Percentiles rank a stretch among this genome's conserved stretches.
Conservation (phyloP, 2,329 filamentous ascomycete genomes). For the Botryotinia narcissicola region DNA sequence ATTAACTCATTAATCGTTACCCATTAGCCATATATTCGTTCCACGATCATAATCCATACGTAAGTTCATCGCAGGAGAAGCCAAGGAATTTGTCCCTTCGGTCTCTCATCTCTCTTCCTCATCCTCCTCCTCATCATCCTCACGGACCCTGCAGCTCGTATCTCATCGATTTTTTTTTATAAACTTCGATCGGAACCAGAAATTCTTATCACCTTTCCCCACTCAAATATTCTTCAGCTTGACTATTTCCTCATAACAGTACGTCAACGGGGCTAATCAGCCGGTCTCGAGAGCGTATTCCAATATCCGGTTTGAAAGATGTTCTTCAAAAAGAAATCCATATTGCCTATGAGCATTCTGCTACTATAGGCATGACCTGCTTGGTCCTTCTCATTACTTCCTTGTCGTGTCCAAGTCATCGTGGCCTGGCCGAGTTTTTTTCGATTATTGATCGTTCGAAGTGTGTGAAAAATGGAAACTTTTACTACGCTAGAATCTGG, state of each 20-base stretch:
- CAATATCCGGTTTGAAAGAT: no score
- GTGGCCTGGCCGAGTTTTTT: background rate
- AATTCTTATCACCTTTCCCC: background rate
- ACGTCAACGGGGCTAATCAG: background rate
- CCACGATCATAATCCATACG: background rate
- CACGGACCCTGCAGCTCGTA: background rate
- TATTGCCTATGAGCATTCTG: background rate
- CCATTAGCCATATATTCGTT: background rate
- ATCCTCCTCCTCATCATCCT: no score
- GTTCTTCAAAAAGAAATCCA: background rate
- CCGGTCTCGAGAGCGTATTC: background rate
- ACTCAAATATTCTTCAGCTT: background rate
- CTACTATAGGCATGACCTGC: background rate
- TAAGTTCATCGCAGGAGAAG: background rate
- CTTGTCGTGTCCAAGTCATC: background rate
- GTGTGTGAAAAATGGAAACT: background rate
- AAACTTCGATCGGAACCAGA: background rate
- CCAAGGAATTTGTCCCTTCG: background rate
- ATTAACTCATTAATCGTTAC: background rate
- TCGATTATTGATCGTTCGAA: background rate
- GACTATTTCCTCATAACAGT: background rate
- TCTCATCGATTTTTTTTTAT: background rate
- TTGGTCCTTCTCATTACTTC: background rate
- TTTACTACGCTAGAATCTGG: background rate
- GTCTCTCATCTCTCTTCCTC: background rate